Conservation (phyloP, 306 rosid genomes). For the Fagus crenata region DNA sequence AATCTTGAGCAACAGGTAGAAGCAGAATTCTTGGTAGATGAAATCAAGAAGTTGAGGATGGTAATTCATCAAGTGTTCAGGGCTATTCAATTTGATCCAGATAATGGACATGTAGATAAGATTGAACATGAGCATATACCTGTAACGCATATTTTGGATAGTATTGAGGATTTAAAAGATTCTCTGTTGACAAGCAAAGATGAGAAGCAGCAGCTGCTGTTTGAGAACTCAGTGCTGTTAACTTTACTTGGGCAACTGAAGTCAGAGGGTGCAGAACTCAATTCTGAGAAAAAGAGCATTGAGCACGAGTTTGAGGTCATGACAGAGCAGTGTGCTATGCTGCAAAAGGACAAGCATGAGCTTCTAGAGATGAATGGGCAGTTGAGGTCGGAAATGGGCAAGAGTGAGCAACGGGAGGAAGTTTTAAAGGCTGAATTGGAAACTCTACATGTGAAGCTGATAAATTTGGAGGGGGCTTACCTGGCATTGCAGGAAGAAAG, state of each 20-base stretch:
- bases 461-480: constrained; percentile 47
- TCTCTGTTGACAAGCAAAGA: constrained; percentile 59
- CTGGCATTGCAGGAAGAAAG: constrained; percentile 59
- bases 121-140: constrained; percentile 52
- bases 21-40: constrained; percentile 69
- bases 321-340: constrained; percentile 42
- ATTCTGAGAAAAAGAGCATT: constrained; percentile 42
- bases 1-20: constrained; percentile 94
- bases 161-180: constrained; percentile 60
- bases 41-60: constrained; percentile 67
- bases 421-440: constrained; percentile 49
- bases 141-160: constrained; percentile 52
- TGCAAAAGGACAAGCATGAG: constrained; percentile 59
- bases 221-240: constrained; percentile 70
- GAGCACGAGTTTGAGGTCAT: constrained; percentile 52
- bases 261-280: constrained; percentile 51
- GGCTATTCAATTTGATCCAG: constrained; percentile 63
- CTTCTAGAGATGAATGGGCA: constrained; percentile 56
- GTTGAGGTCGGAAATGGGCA: constrained; percentile 51
- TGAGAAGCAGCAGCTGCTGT: constrained; percentile 66
- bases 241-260: constrained; percentile 66
- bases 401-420: constrained; percentile 56
- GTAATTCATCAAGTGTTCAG: constrained; percentile 61
- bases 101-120: constrained; percentile 40
- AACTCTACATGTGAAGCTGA: constrained; percentile 46